These are phyloP conservation scores for Cutaneotrichosporon sp. DNA, from an alignment of 1,284 basidiomycete species.

Conservation along the genomic window DNA sequence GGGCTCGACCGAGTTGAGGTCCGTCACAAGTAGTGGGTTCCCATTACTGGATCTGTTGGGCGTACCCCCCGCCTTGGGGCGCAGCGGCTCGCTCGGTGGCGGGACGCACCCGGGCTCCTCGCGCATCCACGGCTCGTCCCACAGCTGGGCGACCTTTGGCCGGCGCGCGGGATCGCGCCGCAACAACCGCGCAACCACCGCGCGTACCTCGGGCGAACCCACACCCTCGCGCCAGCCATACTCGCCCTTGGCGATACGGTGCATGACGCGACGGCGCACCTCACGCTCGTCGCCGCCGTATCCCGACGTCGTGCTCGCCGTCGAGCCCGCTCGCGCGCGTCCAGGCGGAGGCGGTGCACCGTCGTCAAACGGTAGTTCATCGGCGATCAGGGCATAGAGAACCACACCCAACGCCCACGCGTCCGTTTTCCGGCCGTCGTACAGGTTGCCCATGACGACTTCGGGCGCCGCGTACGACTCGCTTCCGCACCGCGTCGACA, in stretches of 20 bases:
- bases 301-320: not conserved
- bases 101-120: conserved; percentile 29
- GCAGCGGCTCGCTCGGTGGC: conserved; percentile 10
- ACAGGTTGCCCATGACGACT: conserved; percentile 68
- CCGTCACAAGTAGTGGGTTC: not conserved
- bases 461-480: conserved; percentile 91
- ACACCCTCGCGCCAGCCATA: conserved; percentile 58
- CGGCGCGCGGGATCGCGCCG: conserved; percentile 64
- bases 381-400: conserved; percentile 65
- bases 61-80: not conserved
- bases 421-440: conserved; percentile 83
- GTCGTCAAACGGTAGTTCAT: conserved; percentile 52
- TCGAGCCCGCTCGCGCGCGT: conserved; percentile 19
- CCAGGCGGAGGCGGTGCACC: conserved; percentile 13
- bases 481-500: conserved; percentile 82
- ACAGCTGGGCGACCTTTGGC: conserved; percentile 58
- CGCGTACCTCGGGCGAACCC: conserved; percentile 32
- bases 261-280: conserved; percentile 45
- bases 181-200: conserved; percentile 60
- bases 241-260: conserved; percentile 71
- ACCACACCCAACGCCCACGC: conserved; percentile 85
- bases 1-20: not conserved
- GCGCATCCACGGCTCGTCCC: conserved; percentile 64
- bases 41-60: not conserved
- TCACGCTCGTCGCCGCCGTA: conserved; percentile 9